Evolutionary conservation across 495 filamentous ascomycete species (phyloP), one percentile per base, ranked within the genome.

Genomic region (Daldinia decipiens): DNA sequence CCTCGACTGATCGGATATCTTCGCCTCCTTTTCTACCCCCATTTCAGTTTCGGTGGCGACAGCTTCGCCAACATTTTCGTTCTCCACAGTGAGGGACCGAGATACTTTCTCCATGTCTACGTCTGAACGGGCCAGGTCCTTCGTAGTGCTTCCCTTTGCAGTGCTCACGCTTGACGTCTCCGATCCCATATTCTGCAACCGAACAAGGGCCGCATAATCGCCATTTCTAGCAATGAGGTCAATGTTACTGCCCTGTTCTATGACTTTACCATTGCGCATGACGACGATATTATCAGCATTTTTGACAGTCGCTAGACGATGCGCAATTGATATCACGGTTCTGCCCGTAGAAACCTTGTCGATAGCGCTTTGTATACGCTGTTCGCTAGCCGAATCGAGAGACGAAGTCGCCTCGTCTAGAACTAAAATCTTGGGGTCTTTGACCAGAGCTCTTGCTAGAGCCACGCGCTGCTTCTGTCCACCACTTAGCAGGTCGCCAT

Each of bases 311-410:
- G 83, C 82, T 36, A 93, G 77, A 3, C 90, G 82, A 81, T 94
- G 92, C 29, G 87, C 87, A 17, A 95, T 90, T 21, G 92, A 88
- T 47, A 95, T 89, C 0, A 90, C 91, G 3, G 92, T 95, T 50
- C 85, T 76, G 1, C 82, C 83, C 9, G 60, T 73, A 19, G 84
- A 74, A 12, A 84, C 81, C 36, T 80, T 81, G 38, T 81, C 78
- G 59, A 88, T 81, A 15, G 86, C 84, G 4, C 67, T 68, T 69
- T 86, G 86, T 58, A 88, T 87, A 24, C 81, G 81, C 43, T 77
- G 82, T 68, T 88, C 86, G 52, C 80, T 87, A 45, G 79, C 73
- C 4, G 86, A 86, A 74, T 88, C 86, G 2, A 88, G 75, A 26
- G 78, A 73, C 17, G 77, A 78, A 5, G 87, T 90, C 4, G 87